Base-by-base conservation (phyloP, 2,329 filamentous ascomycete species). In the Colletotrichum spinosum region DNA sequence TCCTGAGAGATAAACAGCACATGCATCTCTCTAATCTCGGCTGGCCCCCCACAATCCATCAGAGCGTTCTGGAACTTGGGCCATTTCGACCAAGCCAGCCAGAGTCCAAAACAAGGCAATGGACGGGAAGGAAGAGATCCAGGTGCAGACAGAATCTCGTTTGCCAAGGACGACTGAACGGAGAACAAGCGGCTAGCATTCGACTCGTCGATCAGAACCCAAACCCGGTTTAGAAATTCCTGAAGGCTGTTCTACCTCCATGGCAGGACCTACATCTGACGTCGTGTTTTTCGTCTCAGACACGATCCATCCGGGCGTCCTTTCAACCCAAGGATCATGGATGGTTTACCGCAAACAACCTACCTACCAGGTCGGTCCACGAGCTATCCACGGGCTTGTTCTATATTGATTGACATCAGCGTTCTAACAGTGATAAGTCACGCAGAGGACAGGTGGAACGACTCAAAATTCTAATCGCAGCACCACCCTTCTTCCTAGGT, bases 31-130 rank as follows among this genome's bases (percentile, higher is more conserved):
- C 51, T n/a, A 58, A 37, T 53, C 42, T 50, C 42, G 49, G 48
- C 63, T 48, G 25, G 25, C 25, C 25, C 25, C 25, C 63, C 63
- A 63, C 63, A 53, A 50, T 57, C 41, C 48, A 61, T 63, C 53
- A 53, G 53, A 66, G 63, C 46, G 48, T 66, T 57, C 58, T 66
- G 52, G 63, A 63, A 62, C 63, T 39, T 46, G 58, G 63, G 48
- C 58, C 62, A 56, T 54, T 15, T 66, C 11, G 46, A 58, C 41
- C 46, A 39, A 55, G n/a, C 35, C 41, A 35, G 17, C 11, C n/a
- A 25, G 25, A 25, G 25, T 25, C 25, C 25, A 51, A 48, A 46
- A 9, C 45, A 12, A 49, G 3, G 11, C 41, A 50, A 34, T 6
- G 25, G 25, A 25, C 25, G 25, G 25, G 25, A 15, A 37, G 46